Evolutionary conservation across 305 asterid species (phyloP), one percentile per base, ranked within the genome.

Genomic region (Fraxinus sp.): DNA sequence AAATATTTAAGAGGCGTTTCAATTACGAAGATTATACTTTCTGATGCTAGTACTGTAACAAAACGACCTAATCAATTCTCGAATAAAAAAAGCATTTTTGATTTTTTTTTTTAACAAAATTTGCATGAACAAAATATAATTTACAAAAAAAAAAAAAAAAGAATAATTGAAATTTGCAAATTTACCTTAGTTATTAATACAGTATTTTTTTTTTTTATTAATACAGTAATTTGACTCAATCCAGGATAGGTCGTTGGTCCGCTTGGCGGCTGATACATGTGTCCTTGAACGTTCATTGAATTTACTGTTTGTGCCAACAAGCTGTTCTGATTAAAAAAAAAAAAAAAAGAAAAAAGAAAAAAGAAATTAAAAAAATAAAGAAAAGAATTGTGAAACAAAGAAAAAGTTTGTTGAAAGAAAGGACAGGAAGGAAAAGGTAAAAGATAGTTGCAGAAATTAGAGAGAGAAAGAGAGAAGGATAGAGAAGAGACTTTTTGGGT

Each of bases 341-440:
- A 24, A 4, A 35, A 36, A 2, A 55, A 46, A 33, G 14, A 41
- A n/a, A 37, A 36, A 55, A 44, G 4, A 35, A 4, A 26, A 36
- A 1, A 52, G 33, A 9, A 32, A 49, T 30, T 24, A 39, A 30
- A 52, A 6, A 70, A 26, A 49, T 0, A 49, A 39, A 4, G 41
- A 46, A 35, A 33, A 30, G 32, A 55, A 41, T 78, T 68, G 85
- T 84, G 87, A 81, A 86, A 59, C 74, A 71, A 84, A 71, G 79
- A 79, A 78, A 79, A 74, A 35, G 82, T 66, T 71, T 8, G 79
- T 70, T 78, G 73, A 59, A 37, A 18, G 62, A 76, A 81, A 82
- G 78, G 84, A 84, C 62, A 75, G 74, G 71, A 76, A 83, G 76
- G 78, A 80, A 83, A 85, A 79, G 77, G 83, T 49, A 37, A 79